Base-by-base conservation (phyloP, 805 yeast genomes). In the Cyberlindnera saturnus region DNA sequence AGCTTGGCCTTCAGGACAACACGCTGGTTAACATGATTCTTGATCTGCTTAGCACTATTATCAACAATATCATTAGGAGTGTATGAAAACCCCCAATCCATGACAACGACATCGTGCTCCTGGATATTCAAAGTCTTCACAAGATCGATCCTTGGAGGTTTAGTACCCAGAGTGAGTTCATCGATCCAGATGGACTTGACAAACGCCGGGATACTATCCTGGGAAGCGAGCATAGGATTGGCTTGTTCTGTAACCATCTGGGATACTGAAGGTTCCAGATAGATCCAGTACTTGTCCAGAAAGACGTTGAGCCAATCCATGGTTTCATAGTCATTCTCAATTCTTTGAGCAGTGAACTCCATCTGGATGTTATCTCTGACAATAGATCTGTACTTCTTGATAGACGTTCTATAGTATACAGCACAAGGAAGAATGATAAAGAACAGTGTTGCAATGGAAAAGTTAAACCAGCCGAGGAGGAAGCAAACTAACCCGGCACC, bases 1-100 rank as follows among this genome's bases (percentile, higher is more conserved):
- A 89, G 53, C 38, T 79, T 80, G 5, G 85, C 84, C 56, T 86
- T 87, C 32, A 91, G 77, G 32, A 84, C 81, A 36, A 85, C 73
- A 57, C 78, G 79, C 59, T 90, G 95, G 63, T 90, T 89, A 35
- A 89, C 90, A 52, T 79, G 81, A 61, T 81, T 87, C 60, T 82
- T 86, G 63, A 84, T 62, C 64, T 93, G 97, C 57, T 91, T 86
- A 23, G 81, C 79, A 43, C 88, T 87, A 53, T 88, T 69, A 63
- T 93, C 99, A 34, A 84, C 83, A 39, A 79, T 64, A 33, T 89
- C 85, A 64, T 87, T 88, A n/a, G 99, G 99, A 23, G 87, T 84
- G 69, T 90, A 87, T 1, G 96, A 86, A 36, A 85, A 76, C 34
- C 81, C 84, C 97, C 97, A 91, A 65, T 93, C 99, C 96, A 93